Evolutionary conservation across 2,329 filamentous ascomycete species (phyloP), one percentile per base, ranked within the genome.

Genomic region (Clarireedia homoeocarpa): DNA sequence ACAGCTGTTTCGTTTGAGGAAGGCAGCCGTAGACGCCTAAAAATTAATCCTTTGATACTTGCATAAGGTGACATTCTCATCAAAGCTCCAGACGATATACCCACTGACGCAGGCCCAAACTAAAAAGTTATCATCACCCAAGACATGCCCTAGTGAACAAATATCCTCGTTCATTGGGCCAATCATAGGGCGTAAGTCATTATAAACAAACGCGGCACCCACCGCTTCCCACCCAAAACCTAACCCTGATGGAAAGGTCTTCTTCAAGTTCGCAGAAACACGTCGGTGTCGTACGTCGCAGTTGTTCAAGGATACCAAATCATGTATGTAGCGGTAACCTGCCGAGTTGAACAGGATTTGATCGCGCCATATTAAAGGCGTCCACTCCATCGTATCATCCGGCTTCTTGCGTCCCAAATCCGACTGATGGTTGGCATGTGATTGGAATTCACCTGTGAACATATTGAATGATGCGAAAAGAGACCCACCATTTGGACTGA

Each of bases 41-140:
- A 12, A 12, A 12, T 9, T 12, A 34, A 34, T 34, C 4, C 9
- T 12, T 4, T 34, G 30, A 34, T 12, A 3, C 30, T 34, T 24
- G 39, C 24, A 24, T 24, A 45, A 7, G 12, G 24, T 24, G 1
- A 15, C 17, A 6, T 26, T 23, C 23, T 27, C 26, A 14, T 26
- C 30, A n/a, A 53, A 53, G 47, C 46, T 62, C 65, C 65, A 66
- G 4, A 67, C 64, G 1, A 57, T 34, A 47, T 58, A 64, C 14
- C 61, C 61, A 6, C 51, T 3, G 0, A 24, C 9, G 2, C 58
- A 34, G 39, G 59, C 51, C 6, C 58, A 10, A 5, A 65, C 53
- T n/a, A 65, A 56, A 46, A 65, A 66, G 20, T 59, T 56, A 48
- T 65, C 63, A 52, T 66, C 50, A 6, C 51, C 30, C 40, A 20